Conservation (phyloP, 176 grass and related monocot species). For the Eragrostis curvula region DNA sequence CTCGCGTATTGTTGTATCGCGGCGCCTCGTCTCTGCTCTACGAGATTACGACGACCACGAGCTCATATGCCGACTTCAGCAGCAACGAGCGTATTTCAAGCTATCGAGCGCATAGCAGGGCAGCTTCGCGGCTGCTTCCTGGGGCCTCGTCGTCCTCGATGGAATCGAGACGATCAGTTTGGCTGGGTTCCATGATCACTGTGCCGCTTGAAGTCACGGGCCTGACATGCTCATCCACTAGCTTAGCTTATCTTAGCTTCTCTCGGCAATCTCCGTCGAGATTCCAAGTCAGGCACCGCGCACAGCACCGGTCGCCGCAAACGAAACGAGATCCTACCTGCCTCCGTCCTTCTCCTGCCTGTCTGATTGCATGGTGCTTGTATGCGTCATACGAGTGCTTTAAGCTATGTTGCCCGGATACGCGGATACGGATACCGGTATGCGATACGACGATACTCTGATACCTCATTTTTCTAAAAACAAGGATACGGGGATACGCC, state of each 20-base stretch:
- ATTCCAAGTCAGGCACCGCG: slow-evolving; percentile 11
- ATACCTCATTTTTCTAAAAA: no score
- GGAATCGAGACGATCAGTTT: no score
- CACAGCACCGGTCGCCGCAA: slow-evolving; percentile 3
- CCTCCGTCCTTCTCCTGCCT: no score
- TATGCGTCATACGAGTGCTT: not conserved
- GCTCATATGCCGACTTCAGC: not conserved
- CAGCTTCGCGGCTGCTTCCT: slow-evolving; percentile 34
- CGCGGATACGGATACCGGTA: no score
- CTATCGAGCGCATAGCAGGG: not conserved
- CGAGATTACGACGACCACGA: no score
- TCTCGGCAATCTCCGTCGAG: not conserved
- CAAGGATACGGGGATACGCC: no score
- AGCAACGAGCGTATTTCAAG: not conserved
- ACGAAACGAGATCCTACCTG: not conserved
- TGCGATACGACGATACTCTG: no score
- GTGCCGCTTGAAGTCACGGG: slow-evolving; percentile 27
- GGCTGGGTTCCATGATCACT: slow-evolving; percentile 44
- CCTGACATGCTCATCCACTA: slow-evolving; percentile 37
- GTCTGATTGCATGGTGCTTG: not conserved
- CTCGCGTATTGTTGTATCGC: not conserved
- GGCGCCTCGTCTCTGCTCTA: not conserved
- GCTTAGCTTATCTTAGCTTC: not conserved
- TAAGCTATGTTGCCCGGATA: no score
- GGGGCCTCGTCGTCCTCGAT: not conserved